Percentiles rank a stretch among this genome's conserved stretches.
Evolutionary conservation across 75 land plant genomes (phyloP).

Genomic region (Cupressus sempervirens): DNA sequence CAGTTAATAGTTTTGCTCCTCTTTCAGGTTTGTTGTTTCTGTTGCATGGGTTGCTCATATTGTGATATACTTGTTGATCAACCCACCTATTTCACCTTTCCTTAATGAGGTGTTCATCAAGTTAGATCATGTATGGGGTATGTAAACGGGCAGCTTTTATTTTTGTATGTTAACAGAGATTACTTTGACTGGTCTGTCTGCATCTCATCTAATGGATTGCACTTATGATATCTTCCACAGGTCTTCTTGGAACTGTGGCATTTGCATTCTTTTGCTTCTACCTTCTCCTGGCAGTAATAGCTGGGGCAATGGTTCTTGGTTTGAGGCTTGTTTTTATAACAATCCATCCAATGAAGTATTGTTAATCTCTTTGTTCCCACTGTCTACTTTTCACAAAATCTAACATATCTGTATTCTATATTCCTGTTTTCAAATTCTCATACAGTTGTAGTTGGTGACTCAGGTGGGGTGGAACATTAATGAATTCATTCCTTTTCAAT

Average conservation of each 20-base stretch:
- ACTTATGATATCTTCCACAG: constrained; percentile 36
- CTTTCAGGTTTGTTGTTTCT: constrained; percentile 81
- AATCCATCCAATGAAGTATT: constrained; percentile 98
- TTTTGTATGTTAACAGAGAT: neutral
- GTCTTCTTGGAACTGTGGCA: constrained; percentile 92
- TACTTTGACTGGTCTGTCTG: neutral
- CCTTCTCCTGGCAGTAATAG: constrained; percentile 90
- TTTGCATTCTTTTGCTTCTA: constrained; percentile 96
- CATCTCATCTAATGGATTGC: neutral
- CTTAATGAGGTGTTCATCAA: constrained; percentile 89
- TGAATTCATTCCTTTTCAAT: constrained; percentile 97
- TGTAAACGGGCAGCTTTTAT: neutral
- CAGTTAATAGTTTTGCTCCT: neutral
- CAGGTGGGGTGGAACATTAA: constrained; percentile 96
- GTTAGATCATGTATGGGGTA: constrained; percentile 95
- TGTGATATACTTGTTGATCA: constrained; percentile 77
- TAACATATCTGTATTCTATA: constrained; percentile 1
- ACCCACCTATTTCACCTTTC: constrained; percentile 88
- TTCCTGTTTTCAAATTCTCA: neutral
- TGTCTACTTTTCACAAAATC: neutral
- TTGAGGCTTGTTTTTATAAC: constrained; percentile 85
- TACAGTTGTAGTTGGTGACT: constrained; percentile 9
- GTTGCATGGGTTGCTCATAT: constrained; percentile 93
- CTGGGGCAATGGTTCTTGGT: constrained; percentile 97
- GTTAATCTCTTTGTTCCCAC: neutral